Base-by-base conservation (phyloP, 208 protist genomes). In the Chromosphaera perkinsii region DNA sequence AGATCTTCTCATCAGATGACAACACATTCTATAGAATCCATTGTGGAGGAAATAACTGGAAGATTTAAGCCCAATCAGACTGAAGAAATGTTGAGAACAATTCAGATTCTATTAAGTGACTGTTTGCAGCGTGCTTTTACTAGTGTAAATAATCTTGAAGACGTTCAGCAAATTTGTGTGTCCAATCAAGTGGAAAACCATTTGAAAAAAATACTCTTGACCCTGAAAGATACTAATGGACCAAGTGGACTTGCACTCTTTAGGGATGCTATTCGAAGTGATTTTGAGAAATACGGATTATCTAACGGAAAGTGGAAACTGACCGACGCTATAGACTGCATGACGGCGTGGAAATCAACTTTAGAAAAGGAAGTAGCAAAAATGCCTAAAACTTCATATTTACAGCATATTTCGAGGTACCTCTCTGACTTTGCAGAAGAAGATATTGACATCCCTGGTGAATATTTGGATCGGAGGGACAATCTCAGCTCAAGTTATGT, bases 71-170 rank as follows among this genome's bases (percentile, higher is more conserved):
- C 39, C 7, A 27, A 36, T 7, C 14, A 26, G 3, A 10, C 51
- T 17, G 63, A 69, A 29, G 63, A 69, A 24, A 45, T 69, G 7
- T 35, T 69, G 0, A 10, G 63, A 5, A 69, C 35, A 37, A 45
- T 52, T 7, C 63, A 60, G 39, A 39, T 60, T 14, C 49, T 69
- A 20, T 29, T 69, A 27, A 60, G 35, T 22, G 63, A 69, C 37
- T 69, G 63, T 51, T 35, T 60, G 51, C 63, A 69, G 47, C 17
- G n/a, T 10, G 24, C 4, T 24, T 36, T 37, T 29, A 42, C 17
- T 9, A 20, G 39, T 45, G 39, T 45, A 45, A 20, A 45, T 45
- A 17, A 9, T 45, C n/a, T n/a, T n/a, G n/a, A n/a, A n/a, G n/a
- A 45, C 17, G 17, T 45, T 45, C 9, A 20, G 17, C 17, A 45